Evolutionary conservation across 2,329 filamentous ascomycete genomes (phyloP), one percentile per base, ranked within the genome.

Genomic region (Arthrobotrys pseudoclavata): DNA sequence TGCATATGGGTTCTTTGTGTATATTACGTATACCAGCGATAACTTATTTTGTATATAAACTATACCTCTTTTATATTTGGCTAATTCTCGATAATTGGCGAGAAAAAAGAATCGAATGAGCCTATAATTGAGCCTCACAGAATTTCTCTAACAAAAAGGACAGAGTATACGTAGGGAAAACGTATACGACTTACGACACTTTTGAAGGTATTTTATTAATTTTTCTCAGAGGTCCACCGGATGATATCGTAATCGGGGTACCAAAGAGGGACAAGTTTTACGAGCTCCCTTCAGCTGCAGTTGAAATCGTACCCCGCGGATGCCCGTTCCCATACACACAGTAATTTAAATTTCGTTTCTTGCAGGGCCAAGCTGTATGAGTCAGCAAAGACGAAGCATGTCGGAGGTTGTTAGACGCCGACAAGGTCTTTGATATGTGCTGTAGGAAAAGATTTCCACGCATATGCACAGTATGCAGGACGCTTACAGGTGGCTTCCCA

Each of bases 401-500:
- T 68, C 69, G 69, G 69, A 52, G 52, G 15, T 74, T 74, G 24
- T 52, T 66, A 37, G 61, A 60, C 60, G 26, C 63, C 71, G 71
- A 69, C 64, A 47, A 60, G 37, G 50, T 45, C 45, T 61, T 42
- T 26, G 12, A 6, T 34, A 34, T 9, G 4, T n/a, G n/a, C n/a
- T n/a, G n/a, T n/a, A n/a, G n/a, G n/a, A n/a, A n/a, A n/a, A n/a
- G n/a, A n/a, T n/a, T n/a, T n/a, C n/a, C n/a, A n/a, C 1, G 31
- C 1, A 34, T 9, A 34, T 4, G 31, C 7, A 34, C 1, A 9
- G 7, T 26, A 45, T 45, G 42, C 42, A 45, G 42, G 42, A 45
- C 42, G 42, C 42, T 45, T 45, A 45, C 42, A 40, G 7, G 29
- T 31, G 29, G 4, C 37, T 12, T 12, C 37, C 37, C 13, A 13